phyloP scores from a whole-genome alignment of 345 rosid genomes.

The Balakata baccata region DNA sequence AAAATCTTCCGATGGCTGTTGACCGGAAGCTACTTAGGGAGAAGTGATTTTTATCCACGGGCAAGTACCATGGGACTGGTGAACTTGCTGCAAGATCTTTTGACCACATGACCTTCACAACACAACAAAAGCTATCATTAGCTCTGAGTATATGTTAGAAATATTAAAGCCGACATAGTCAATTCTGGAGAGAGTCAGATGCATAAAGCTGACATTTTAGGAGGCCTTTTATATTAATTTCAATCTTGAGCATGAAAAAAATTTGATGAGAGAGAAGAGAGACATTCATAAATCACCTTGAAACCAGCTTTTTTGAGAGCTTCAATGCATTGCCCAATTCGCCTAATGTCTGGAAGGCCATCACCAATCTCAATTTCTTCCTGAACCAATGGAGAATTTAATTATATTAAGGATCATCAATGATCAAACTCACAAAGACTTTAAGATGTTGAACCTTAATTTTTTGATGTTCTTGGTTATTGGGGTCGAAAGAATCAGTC shows the following conservation, averaged over 20 bases:
- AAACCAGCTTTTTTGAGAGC: constrained; percentile 81
- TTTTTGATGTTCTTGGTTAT: constrained; percentile 54
- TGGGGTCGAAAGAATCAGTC: constrained; percentile 77
- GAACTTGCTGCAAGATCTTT: constrained; percentile 70
- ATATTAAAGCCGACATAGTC: background rate
- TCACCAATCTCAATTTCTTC: constrained; percentile 70
- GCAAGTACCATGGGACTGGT: constrained; percentile 38
- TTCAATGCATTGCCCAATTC: constrained; percentile 56
- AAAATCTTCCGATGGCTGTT: constrained; percentile 68
- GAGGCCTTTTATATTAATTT: background rate
- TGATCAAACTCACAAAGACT: background rate
- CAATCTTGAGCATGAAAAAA: background rate
- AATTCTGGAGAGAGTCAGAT: background rate
- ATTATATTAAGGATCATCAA: background rate
- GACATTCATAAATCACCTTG: constrained; percentile 44
- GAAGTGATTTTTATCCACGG: constrained; percentile 69
- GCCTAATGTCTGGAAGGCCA: constrained; percentile 84
- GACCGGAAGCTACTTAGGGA: constrained; percentile 78
- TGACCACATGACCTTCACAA: constrained; percentile 71
- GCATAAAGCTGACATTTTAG: background rate
- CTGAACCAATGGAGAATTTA: constrained; percentile 28
- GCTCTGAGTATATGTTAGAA: background rate
- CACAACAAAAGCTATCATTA: background rate
- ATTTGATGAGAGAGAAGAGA: no score
- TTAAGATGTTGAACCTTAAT: constrained; percentile 48